Percentiles rank a stretch among this genome's conserved stretches.
These are phyloP conservation scores for Cladophialophora carrionii DNA, from an alignment of 2,329 filamentous ascomycete species.

Conservation along the genomic window DNA sequence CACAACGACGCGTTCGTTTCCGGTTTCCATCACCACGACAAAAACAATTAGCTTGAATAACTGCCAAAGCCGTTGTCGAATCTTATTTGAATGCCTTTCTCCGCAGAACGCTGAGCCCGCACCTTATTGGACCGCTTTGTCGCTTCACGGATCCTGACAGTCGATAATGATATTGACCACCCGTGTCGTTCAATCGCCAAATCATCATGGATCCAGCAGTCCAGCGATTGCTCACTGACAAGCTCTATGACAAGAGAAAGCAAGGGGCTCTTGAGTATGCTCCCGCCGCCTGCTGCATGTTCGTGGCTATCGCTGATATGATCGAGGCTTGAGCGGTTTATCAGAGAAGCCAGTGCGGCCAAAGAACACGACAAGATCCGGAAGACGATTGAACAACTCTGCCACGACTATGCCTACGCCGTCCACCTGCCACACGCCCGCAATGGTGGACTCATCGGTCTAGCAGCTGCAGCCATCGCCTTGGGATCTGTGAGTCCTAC, in stretches of 20 bases:
- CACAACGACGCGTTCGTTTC: constrained; percentile 3
- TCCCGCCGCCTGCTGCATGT: constrained; percentile 3
- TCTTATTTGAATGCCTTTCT: neutral
- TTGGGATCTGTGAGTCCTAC: constrained; percentile 74
- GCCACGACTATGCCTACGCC: constrained; percentile 96
- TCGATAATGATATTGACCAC: constrained; percentile 28
- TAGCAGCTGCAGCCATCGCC: constrained; percentile 94
- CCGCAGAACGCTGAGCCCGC: neutral
- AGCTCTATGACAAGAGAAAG: constrained; percentile 98
- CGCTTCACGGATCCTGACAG: neutral
- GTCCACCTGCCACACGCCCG: constrained; percentile 95
- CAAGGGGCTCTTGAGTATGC: constrained; percentile 88
- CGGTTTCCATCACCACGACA: neutral
- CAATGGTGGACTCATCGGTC: constrained; percentile 92
- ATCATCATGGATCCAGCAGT: constrained; percentile 79
- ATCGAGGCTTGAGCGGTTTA: constrained; percentile 79
- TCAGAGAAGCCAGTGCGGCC: constrained; percentile 77
- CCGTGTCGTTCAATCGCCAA: constrained; percentile 15
- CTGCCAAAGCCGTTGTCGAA: neutral
- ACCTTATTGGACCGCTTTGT: neutral
- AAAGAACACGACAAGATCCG: constrained; percentile 80
- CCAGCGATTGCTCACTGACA: constrained; percentile 91
- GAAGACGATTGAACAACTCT: constrained; percentile 91
- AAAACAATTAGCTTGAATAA: neutral
- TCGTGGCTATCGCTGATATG: constrained; percentile 19